Evolutionary conservation across 306 rosid genomes (phyloP), one percentile per base, ranked within the genome.

Genomic region (Astragalus membranaceus): DNA sequence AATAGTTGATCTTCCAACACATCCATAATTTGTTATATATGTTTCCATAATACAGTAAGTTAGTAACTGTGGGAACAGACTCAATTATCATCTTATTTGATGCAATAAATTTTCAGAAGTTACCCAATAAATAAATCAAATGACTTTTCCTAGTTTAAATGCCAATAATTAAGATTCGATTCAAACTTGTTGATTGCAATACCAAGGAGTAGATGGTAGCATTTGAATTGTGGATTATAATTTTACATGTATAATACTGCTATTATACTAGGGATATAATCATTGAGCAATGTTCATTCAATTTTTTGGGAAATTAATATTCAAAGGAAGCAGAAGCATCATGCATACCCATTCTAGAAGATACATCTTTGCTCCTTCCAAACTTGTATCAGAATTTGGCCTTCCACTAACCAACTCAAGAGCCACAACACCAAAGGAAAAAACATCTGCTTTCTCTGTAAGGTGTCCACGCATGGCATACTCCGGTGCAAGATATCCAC

Each of bases 401-500:
- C 98, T 83, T 12, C 98, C 98, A 55, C 91, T 85, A 8, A 89
- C 81, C 26, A 85, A 64, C 75, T 92, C 98, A 3, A 88, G 76
- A 75, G 88, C 95, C 75, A 92, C 88, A 68, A 92, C 95, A 4
- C 98, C 95, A 67, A 92, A 89, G 46, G 96, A 88, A 81, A 89
- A 92, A 14, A 90, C 91, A 62, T 89, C 90, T 0, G 88, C 92
- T 80, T 92, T 92, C 82, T 88, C 95, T 0, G 92, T 92, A 8
- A 89, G 88, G 82, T 83, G 91, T 54, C 98, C 96, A 26, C 88
- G 87, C 96, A 92, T 81, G 65, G 98, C 96, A 56, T 86, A 92
- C 59, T 89, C 92, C n/a, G 92, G 96, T 62, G 92, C 95, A 81
- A 89, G 92, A 77, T 89, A 92, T 53, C 95, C 98, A 37, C 96